Base-by-base conservation (phyloP, 345 rosid species). In the Triadica sebifera region DNA sequence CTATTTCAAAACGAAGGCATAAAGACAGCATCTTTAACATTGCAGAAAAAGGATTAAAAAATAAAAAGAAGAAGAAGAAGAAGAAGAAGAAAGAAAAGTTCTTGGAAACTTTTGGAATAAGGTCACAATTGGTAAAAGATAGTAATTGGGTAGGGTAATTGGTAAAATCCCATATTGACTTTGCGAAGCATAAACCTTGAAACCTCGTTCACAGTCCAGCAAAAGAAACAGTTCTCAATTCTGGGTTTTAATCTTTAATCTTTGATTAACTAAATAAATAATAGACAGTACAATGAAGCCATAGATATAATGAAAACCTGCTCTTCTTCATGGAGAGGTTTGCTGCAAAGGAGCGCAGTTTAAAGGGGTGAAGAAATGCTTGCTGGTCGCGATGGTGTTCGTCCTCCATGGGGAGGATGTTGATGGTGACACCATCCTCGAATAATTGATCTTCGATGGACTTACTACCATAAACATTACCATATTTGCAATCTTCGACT, bases 311-410 rank as follows among this genome's bases (percentile, higher is more conserved):
- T 29, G 15, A 47, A 50, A 39, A 77, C 71, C 80, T 73, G 56
- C 84, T 84, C 82, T 39, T 61, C 72, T 55, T 74, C 80, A 38
- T 59, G 75, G 51, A 68, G 78, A 58, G 79, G 74, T n/a, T 72
- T 81, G 86, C 69, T 79, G 85, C 56, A 76, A 75, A 65, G 77
- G 72, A 52, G 74, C 78, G 60, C 96, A 91, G 37, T 67, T 77
- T 16, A 63, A 53, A 24, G 90, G 88, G 67, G 80, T 85, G 24
- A 67, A 75, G 61, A 73, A 69, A 37, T 1, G 66, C 22, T 43
- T 41, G 43, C 19, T 34, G 11, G 49, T 16, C 20, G 47, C 8
- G 4, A 17, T 17, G 47, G 24, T 4, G 41, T 74, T 63, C 24
- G 74, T 63, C 15, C 57, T 53, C 22, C 53, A 9, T 0, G 74